Percentiles rank a stretch among this genome's conserved stretches.
Conservation (phyloP, 108 stramenopile genomes). For the Nitzschia palea region DNA sequence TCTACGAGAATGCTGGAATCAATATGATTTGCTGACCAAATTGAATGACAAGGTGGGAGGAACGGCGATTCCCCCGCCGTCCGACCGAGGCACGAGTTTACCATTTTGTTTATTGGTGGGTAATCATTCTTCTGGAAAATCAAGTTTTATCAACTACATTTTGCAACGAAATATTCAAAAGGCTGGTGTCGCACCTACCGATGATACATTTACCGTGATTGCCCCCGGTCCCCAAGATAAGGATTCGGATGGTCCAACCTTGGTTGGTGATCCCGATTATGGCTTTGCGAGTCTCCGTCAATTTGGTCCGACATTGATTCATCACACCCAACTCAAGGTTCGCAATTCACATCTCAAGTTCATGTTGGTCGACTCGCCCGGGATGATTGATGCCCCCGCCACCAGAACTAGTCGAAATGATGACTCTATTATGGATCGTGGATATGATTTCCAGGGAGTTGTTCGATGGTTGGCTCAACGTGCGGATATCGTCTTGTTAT, state of each 20-base stretch:
- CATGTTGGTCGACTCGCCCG: constrained; percentile 83
- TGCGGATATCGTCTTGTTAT: constrained; percentile 97
- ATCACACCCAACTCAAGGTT: constrained; percentile 95
- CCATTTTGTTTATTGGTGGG: constrained; percentile 98
- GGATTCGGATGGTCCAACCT: constrained; percentile 47
- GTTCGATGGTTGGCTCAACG: constrained; percentile 94
- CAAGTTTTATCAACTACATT: constrained; percentile 96
- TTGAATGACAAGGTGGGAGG: constrained; percentile 37
- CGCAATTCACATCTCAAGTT: constrained; percentile 39
- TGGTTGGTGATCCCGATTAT: constrained; percentile 96
- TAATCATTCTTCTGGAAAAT: constrained; percentile 96
- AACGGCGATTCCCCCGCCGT: constrained; percentile 27
- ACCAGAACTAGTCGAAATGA: constrained; percentile 11
- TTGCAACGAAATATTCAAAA: constrained; percentile 90
- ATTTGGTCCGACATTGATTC: constrained; percentile 95
- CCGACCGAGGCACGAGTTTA: constrained; percentile 41
- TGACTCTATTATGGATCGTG: constrained; percentile 80
- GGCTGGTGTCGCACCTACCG: constrained; percentile 99
- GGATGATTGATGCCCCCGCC: constrained; percentile 95
- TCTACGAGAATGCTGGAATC: constrained; percentile 16
- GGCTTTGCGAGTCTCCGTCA: constrained; percentile 90
- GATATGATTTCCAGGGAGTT: constrained; percentile 90
- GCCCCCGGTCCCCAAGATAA: constrained; percentile 91
- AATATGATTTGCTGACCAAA: constrained; percentile 27
- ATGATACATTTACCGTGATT: constrained; percentile 98